Evolutionary conservation across 371 early-diverging fungal species (phyloP).

Genomic region (Haplosporangium sp.): DNA sequence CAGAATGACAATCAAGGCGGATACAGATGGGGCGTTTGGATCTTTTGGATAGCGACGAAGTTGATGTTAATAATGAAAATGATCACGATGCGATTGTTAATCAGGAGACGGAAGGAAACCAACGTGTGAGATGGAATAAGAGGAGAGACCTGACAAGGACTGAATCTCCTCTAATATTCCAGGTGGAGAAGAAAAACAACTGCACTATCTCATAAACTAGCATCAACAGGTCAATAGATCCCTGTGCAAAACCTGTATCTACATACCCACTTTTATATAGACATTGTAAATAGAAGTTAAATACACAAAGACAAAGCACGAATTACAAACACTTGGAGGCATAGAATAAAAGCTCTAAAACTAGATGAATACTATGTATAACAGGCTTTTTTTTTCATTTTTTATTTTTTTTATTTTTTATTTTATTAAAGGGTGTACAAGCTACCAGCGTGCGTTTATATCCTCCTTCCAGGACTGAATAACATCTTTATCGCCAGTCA

Average conservation of each 20-base stretch:
- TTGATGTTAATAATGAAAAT: not conserved
- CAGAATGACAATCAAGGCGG: conserved; percentile 47
- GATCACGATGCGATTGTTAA: not conserved
- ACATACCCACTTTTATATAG: not conserved
- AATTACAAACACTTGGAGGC: not conserved
- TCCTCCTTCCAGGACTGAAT: conserved; percentile 52
- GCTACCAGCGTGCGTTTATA: conserved; percentile 52
- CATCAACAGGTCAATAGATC: not conserved
- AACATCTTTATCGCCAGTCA: conserved; percentile 48
- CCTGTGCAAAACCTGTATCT: not conserved
- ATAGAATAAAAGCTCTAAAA: no score
- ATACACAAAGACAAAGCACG: not conserved
- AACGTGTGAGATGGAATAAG: no score
- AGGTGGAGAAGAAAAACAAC: not conserved
- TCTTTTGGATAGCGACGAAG: conserved; percentile 8
- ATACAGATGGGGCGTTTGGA: conserved; percentile 17
- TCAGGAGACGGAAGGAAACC: not conserved
- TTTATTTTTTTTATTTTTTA: not conserved
- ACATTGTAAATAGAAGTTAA: not conserved
- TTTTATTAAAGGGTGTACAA: not conserved
- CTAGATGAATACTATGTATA: not conserved
- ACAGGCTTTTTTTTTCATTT: no score
- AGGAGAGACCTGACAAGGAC: no score
- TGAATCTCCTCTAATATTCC: not conserved
- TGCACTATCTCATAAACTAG: not conserved